These are phyloP conservation scores for Rhodotorula sp. DNA, from an alignment of 1,284 basidiomycete species.

Conservation along the genomic window DNA sequence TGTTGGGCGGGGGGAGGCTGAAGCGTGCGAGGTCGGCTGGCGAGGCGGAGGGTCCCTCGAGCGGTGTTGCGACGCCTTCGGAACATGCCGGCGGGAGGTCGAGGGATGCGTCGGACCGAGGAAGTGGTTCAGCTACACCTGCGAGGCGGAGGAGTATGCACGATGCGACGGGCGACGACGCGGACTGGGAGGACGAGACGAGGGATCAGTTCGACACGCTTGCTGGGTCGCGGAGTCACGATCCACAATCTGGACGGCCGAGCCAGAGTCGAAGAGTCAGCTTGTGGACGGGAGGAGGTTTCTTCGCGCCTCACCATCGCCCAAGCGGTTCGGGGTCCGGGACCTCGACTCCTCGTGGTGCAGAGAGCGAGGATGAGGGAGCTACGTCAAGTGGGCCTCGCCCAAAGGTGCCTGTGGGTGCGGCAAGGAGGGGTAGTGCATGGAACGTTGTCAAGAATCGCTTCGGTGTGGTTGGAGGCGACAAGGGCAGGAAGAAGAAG, in stretches of 20 bases:
- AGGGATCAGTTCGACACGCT: conserved; percentile 36
- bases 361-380: conserved; percentile 8
- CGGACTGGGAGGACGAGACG: conserved; percentile 34
- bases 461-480: conserved; percentile 1
- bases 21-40: neutral
- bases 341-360: conserved; percentile 25
- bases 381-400: neutral
- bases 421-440: conserved; percentile 22
- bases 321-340: conserved; percentile 7
- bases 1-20: neutral
- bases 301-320: neutral
- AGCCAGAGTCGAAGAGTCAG: neutral
- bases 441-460: conserved; percentile 32
- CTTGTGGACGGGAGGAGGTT: neutral
- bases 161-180: neutral
- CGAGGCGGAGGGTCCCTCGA: neutral
- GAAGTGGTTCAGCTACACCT: neutral
- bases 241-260: neutral
- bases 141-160: conserved; percentile 6
- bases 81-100: neutral
- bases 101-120: neutral
- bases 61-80: neutral
- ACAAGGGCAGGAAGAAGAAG: conserved; percentile 28
- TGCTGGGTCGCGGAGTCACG: neutral
- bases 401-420: conserved; percentile 3